Base-by-base conservation (phyloP, 83 land plant species). In the Larix sibirica region DNA sequence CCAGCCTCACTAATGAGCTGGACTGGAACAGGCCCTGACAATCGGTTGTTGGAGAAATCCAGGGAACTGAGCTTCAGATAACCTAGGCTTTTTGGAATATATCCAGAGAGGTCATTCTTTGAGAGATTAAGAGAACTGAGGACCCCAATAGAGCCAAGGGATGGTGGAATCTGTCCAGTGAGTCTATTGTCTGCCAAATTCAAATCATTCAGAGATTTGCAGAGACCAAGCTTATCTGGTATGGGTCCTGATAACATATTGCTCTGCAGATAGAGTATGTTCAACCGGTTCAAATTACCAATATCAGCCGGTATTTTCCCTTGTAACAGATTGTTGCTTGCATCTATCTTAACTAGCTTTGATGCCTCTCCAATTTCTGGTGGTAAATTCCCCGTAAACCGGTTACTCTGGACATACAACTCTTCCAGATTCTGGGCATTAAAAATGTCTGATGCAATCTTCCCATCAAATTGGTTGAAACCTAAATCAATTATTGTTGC, bases 81-180 rank as follows among this genome's bases (percentile, higher is more conserved):
- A 31, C 82, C 83, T 50, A 95, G 87, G 24, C 86, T 85, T 13
- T 83, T 85, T 12, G 97, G 97, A 77, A 95, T 91, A 23, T 71
- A 42, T 6, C 97, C 97, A 3, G 90, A 85, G 28, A 95, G 85
- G 13, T 12, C 81, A 79, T 95, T 95, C 80, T 81, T 84, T 13
- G 95, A 93, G 62, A 95, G 88, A 76, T 95, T 94, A 20, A 95
- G 91, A 59, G 87, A 87, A 63, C 87, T 89, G 65, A 95, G 85
- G 33, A 83, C 84, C 54, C 82, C 87, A 3, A 95, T 67, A 17
- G 50, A 75, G 6, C 94, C 89, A 2, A 93, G 86, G 4, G 93
- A 84, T 1, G 80, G 82, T 6, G 95, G 95, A 68, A 93, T 93
- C 50, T 87, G 77, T 54, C 90, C 89, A 54, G 61, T 81, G 26